These are phyloP conservation scores for Diutina pseudorugosa DNA, from an alignment of 1,139 yeast species.

Conservation along the genomic window DNA sequence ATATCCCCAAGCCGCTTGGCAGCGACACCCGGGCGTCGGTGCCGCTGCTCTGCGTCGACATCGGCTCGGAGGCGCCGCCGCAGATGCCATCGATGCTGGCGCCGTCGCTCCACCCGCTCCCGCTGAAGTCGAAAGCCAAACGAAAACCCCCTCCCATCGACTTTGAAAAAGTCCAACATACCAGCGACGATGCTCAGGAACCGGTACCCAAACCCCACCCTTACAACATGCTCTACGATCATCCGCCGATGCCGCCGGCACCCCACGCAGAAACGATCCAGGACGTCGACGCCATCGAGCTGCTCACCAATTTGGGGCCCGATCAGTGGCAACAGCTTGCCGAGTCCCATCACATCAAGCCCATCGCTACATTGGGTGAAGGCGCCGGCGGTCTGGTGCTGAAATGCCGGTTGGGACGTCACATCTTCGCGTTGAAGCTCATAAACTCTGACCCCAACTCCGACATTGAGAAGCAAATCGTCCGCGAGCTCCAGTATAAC, in stretches of 20 bases:
- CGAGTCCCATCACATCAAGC: constrained; percentile 43
- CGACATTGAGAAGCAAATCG: constrained; percentile 69
- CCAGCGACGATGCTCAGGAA: background rate
- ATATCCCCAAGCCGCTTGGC: background rate
- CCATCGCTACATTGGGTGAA: constrained; percentile 69
- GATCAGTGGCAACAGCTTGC: constrained; percentile 68
- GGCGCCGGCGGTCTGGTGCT: constrained; percentile 91
- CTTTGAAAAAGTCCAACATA: background rate
- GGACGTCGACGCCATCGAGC: background rate
- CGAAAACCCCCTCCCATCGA: constrained; percentile 3
- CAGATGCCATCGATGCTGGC: background rate
- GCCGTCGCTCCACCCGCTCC: background rate
- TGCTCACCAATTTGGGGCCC: constrained; percentile 38
- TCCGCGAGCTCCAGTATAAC: constrained; percentile 83
- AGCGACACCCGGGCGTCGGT: background rate
- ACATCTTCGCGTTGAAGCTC: constrained; percentile 78
- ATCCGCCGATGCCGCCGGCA: constrained; percentile 3
- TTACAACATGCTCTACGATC: constrained; percentile 1
- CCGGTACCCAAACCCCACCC: constrained; percentile 3
- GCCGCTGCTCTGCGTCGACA: background rate
- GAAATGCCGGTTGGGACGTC: constrained; percentile 48
- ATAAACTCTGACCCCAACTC: constrained; percentile 71
- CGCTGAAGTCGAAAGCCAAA: background rate
- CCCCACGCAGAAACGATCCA: background rate
- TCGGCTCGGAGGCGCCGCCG: background rate